Conservation (phyloP, 139 green algal genomes). For the Ulvella scutata region DNA sequence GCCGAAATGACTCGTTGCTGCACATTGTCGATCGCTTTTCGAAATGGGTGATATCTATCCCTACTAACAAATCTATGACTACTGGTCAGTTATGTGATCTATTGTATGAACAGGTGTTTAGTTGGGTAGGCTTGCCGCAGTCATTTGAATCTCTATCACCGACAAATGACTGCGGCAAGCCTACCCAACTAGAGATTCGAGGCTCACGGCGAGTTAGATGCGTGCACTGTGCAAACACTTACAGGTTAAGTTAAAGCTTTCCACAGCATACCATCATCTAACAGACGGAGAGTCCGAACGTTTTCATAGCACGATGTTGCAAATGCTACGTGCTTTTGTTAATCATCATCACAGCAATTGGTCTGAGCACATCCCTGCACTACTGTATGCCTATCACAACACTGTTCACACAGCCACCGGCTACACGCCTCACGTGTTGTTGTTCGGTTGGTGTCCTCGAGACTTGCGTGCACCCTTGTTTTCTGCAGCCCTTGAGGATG, state of each 20-base stretch:
- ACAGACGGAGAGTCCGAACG: background rate
- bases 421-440: background rate
- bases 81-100: background rate
- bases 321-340: background rate
- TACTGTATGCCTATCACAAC: conserved; percentile 1
- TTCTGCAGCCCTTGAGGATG: too few relatives aligned
- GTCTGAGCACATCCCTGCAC: background rate
- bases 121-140: background rate
- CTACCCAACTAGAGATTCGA: background rate
- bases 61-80: background rate
- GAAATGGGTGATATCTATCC: background rate
- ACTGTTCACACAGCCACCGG: background rate
- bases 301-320: background rate
- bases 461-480: background rate
- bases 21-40: background rate
- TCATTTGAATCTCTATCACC: background rate
- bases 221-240: too few relatives aligned
- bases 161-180: background rate
- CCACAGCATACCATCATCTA: background rate
- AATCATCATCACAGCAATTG: background rate
- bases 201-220: too few relatives aligned
- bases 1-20: background rate
- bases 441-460: background rate
- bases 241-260: too few relatives aligned
- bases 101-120: background rate